Evolutionary conservation across 148 eudicot species (phyloP), one percentile per base, ranked within the genome.

Genomic region (Drosera capensis): DNA sequence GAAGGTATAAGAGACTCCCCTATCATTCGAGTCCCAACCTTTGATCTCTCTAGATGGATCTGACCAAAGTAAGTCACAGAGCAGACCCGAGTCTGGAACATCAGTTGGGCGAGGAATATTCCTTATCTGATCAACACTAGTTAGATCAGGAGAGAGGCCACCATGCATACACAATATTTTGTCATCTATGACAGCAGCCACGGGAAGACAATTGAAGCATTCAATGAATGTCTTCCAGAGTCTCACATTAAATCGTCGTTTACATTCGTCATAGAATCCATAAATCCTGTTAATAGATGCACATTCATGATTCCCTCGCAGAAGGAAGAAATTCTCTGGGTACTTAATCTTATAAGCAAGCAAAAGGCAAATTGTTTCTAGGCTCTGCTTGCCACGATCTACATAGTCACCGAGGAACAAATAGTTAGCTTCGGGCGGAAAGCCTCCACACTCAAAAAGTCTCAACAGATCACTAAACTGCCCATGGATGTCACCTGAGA

Each of bases 151-250:
- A 19, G 87, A 75, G 26, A 79, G 74, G 50, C 88, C 88, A 28
- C 88, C 88, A 53, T 80, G 88, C 82, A 80, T 67, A 65, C 88
- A 80, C 25, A 80, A 57, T 40, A 80, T 73, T 60, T 75, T 75
- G 62, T 75, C 88, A 47, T 72, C 79, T 31, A 79, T 72, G 29
- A 79, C 72, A 45, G 87, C 82, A 67, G 87, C 74, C 29, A 75
- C 77, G 45, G 88, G 88, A 40, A 79, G 79, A 52, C 87, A 79
- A 56, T 79, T 79, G 38, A 79, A 79, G 51, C 82, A 75, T 14
- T 79, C 79, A 14, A 71, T 75, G 48, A 79, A 75, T 26, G 46
- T 48, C 64, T 75, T 79, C 87, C 87, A 79, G 20, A 72, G 73
- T 59, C 79, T 66, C 55, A 75, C 87, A 41, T 79, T 79, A 51